Percentiles rank a stretch among this genome's conserved stretches.
phyloP scores from a whole-genome alignment of 768 basidiomycete species.

The Hirschioporus abietinus region DNA sequence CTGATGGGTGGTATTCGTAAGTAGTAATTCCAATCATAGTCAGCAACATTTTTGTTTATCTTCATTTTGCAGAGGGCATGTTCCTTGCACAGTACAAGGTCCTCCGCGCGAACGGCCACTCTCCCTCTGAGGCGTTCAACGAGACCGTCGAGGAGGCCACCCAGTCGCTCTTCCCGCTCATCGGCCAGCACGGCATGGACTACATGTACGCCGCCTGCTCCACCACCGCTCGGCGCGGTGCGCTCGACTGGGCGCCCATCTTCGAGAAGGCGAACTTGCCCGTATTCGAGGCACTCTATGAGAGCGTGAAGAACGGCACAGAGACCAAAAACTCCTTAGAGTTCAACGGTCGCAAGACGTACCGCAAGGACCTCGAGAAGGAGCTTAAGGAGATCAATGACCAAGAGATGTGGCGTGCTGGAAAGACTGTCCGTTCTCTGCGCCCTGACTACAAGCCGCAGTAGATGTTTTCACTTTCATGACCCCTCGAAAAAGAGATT shows the following conservation, averaged over 20 bases:
- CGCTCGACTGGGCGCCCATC: slow-evolving; percentile 97
- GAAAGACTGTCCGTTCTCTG: slow-evolving; percentile 87
- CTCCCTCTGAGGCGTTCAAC: slow-evolving; percentile 98
- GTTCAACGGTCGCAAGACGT: slow-evolving; percentile 89
- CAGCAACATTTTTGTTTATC: slow-evolving; percentile 1
- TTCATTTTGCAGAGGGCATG: slow-evolving; percentile 67
- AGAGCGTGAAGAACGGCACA: slow-evolving; percentile 90
- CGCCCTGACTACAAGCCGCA: slow-evolving; percentile 76
- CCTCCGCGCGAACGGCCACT: slow-evolving; percentile 93
- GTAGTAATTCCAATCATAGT: slow-evolving; percentile 22
- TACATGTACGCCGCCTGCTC: slow-evolving; percentile 99
- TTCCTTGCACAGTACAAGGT: slow-evolving; percentile 99
- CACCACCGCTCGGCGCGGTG: slow-evolving; percentile 97
- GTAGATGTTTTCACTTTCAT: not conserved
- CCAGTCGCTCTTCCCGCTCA: slow-evolving; percentile 94
- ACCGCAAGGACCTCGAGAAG: slow-evolving; percentile 87
- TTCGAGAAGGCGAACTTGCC: slow-evolving; percentile 94
- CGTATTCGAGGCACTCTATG: slow-evolving; percentile 91
- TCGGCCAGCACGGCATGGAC: slow-evolving; percentile 92
- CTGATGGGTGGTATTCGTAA: slow-evolving; percentile 95
- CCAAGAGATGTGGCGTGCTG: slow-evolving; percentile 98
- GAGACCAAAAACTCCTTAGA: slow-evolving; percentile 97
- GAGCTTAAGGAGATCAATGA: slow-evolving; percentile 94
- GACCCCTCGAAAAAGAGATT: not conserved
- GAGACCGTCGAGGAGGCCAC: slow-evolving; percentile 99